Evolutionary conservation across 495 filamentous ascomycete species (phyloP), one percentile per base, ranked within the genome.

Genomic region (Trichoderma virens): DNA sequence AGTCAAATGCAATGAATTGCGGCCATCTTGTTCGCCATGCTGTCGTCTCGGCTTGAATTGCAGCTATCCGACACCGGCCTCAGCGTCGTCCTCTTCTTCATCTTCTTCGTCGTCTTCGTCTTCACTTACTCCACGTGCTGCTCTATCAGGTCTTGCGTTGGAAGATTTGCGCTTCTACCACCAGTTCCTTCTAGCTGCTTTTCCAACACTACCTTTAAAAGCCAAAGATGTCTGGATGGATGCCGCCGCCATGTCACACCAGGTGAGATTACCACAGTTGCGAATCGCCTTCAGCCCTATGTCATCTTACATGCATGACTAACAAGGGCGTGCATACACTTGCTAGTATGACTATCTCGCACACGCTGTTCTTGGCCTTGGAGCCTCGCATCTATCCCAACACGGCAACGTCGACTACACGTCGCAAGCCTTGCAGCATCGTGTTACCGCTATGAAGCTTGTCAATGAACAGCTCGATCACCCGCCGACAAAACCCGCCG

Each of bases 1-100:
- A 65, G 79, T 84, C 67, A 84, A 75, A 67, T 82, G 79, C 69
- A 74, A 78, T 59, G 80, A 82, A 65, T 73, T 73, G 18, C 71
- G 69, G 16, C 79, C 81, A 14, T 62, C 69, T 45, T 82, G 81
- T 66, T 67, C 73, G 23, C 76, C 79, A 66, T 83, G 81, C 68
- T 67, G 71, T 13, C 73, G 76, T 64, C 72, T 77, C 23, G 75
- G 72, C 13, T 63, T 82, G 31, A 62, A 69, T n/a, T 83, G 80
- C 72, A 70, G 74, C 35, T 83, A 81, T 67, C 75, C 79, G 11
- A 45, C 64, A 64, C 60, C 71, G 31, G n/a, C 20, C 6, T 13
- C 51, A 2, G 7, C 27, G 18, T 56, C 51, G 11, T 28, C 9
- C 8, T 56, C 51, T 3, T 56, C 51, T 27, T 56, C 51, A 28